phyloP scores from a whole-genome alignment of 2,329 filamentous ascomycete genomes.

The Lecanosticta acicola region DNA sequence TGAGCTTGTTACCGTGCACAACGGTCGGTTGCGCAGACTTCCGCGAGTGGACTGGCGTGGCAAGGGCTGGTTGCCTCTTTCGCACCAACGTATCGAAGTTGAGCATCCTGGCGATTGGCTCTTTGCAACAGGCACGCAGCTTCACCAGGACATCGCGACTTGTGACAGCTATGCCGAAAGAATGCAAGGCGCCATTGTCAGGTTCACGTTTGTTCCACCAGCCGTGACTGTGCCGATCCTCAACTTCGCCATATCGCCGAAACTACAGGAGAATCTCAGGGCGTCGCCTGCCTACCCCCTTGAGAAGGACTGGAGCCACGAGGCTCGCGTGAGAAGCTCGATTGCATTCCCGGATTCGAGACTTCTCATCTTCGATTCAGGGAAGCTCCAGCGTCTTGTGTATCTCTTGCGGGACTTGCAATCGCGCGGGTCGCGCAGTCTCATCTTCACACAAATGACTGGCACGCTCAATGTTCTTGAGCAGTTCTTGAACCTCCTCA shows the following conservation, averaged over 20 bases:
- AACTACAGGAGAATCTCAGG: constrained; percentile 24
- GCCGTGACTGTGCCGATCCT: constrained; percentile 63
- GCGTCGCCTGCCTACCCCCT: constrained; percentile 28
- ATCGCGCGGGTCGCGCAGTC: constrained; percentile 80
- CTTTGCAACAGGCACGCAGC: constrained; percentile 14
- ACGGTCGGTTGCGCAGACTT: background rate
- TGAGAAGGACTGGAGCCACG: constrained; percentile 80
- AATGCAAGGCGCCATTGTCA: constrained; percentile 70
- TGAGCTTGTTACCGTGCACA: constrained; percentile 25
- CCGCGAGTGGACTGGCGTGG: constrained; percentile 10
- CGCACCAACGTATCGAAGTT: constrained; percentile 16
- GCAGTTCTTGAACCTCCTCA: constrained; percentile 95
- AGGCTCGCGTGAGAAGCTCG: constrained; percentile 82
- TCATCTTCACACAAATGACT: constrained; percentile 99
- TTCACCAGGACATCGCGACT: constrained; percentile 47
- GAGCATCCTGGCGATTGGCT: constrained; percentile 27
- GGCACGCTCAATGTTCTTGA: constrained; percentile 96
- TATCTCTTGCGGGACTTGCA: constrained; percentile 80
- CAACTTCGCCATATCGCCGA: constrained; percentile 21
- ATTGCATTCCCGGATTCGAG: constrained; percentile 97
- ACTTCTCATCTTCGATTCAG: constrained; percentile 95
- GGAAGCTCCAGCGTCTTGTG: constrained; percentile 87
- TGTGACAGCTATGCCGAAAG: constrained; percentile 65
- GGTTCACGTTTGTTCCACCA: constrained; percentile 90
- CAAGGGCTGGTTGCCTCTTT: background rate